phyloP scores from a whole-genome alignment of 2,329 filamentous ascomycete genomes.

The Zasmidium cellare region DNA sequence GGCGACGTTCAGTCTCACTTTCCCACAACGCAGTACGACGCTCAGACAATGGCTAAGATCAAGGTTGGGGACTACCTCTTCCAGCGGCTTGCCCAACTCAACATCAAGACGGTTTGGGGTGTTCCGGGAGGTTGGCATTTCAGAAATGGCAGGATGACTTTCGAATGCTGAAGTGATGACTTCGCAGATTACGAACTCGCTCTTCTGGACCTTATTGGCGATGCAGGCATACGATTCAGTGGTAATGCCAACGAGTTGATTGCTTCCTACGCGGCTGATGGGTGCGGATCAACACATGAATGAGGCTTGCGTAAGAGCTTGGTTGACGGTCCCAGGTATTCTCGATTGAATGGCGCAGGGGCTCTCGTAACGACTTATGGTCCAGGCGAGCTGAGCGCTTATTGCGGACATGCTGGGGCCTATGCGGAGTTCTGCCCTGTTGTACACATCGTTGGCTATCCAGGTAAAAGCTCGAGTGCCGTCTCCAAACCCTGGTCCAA shows the following conservation, averaged over 20 bases:
- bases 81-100: constrained; percentile 14
- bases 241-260: constrained; percentile 65
- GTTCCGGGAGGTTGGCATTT: constrained; percentile 44
- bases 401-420: constrained; percentile 48
- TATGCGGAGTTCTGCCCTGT: constrained; percentile 50
- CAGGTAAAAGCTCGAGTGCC: constrained; percentile 16
- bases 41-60: constrained; percentile 13
- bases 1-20: too few species aligned
- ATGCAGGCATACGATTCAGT: constrained; percentile 57
- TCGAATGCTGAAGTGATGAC: not conserved
- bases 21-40: too few species aligned
- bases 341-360: constrained; percentile 46
- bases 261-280: constrained; percentile 47
- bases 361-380: constrained; percentile 50
- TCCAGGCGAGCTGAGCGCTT: constrained; percentile 49
- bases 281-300: constrained; percentile 9
- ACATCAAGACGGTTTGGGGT: constrained; percentile 39
- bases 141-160: not conserved
- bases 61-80: constrained; percentile 18
- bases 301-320: not conserved
- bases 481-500: not conserved
- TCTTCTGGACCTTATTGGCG: constrained; percentile 59
- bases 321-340: constrained; percentile 33
- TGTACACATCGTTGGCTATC: constrained; percentile 50
- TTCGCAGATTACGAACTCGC: constrained; percentile 44